Evolutionary conservation across 2,329 filamentous ascomycete species (phyloP).

Genomic region (Fusarium sp.): DNA sequence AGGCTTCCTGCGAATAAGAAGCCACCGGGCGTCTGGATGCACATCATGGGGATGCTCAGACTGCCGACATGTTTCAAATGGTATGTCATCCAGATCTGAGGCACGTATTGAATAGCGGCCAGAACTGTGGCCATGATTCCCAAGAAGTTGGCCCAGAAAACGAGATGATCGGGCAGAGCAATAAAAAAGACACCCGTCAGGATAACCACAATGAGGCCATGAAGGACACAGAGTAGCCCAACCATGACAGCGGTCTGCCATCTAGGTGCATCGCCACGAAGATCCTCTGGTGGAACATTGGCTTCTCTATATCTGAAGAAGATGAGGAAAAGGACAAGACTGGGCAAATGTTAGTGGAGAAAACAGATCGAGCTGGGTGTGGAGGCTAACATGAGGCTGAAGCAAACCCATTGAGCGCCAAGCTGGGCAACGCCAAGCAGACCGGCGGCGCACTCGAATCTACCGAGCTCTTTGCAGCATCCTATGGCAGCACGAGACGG

Average conservation of each 20-base stretch:
- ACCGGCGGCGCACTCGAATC: constrained; percentile 84
- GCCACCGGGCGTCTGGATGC: constrained; percentile 93
- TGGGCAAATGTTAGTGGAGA: constrained; percentile 48
- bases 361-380: constrained; percentile 28
- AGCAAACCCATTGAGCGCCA: constrained; percentile 90
- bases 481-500: constrained; percentile 81
- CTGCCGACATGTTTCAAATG: constrained; percentile 85
- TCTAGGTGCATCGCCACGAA: constrained; percentile 63
- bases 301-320: constrained; percentile 80
- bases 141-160: constrained; percentile 83
- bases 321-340: constrained; percentile 89
- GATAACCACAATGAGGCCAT: constrained; percentile 75
- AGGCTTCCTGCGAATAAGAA: constrained; percentile 89
- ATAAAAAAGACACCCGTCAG: constrained; percentile 74
- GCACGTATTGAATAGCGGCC: constrained; percentile 89
- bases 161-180: constrained; percentile 69
- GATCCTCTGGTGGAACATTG: constrained; percentile 58
- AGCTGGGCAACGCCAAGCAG: constrained; percentile 90
- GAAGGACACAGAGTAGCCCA: constrained; percentile 74
- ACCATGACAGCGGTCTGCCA: constrained; percentile 84
- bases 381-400: constrained; percentile 81
- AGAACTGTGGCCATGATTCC: constrained; percentile 81
- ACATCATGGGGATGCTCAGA: constrained; percentile 96
- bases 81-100: constrained; percentile 94
- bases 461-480: constrained; percentile 84